Evolutionary conservation across 2,329 filamentous ascomycete species (phyloP).

Genomic region (Neonectria faginata): DNA sequence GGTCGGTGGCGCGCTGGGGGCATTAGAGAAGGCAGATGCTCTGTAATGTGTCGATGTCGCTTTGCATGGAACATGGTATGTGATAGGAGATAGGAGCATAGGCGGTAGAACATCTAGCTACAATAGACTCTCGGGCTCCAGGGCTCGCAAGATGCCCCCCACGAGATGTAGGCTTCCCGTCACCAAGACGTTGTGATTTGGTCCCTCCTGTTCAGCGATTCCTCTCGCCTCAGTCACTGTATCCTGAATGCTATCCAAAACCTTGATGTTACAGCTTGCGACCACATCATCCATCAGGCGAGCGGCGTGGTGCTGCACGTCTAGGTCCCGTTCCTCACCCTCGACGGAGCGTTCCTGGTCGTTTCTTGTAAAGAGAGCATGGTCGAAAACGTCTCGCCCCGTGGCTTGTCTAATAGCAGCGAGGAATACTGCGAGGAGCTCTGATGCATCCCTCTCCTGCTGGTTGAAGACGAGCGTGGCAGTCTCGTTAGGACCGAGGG

Average conservation of each 20-base stretch:
- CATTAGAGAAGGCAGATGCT: constrained; percentile 61
- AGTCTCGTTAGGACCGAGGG: constrained; percentile 49
- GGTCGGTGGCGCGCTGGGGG: constrained; percentile 65
- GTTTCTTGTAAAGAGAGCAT: constrained; percentile 87
- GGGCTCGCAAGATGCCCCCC: constrained; percentile 79
- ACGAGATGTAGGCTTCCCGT: constrained; percentile 90
- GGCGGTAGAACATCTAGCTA: constrained; percentile 38
- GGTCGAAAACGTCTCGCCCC: constrained; percentile 67
- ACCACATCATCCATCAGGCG: constrained; percentile 69
- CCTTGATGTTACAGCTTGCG: constrained; percentile 57
- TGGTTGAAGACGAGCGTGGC: constrained; percentile 89
- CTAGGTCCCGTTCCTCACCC: constrained; percentile 58
- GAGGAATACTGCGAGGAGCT: constrained; percentile 73
- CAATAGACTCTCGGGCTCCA: constrained; percentile 63
- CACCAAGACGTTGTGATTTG: constrained; percentile 72
- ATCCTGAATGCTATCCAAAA: constrained; percentile 77
- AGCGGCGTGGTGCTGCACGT: constrained; percentile 76
- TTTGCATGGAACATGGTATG: neutral
- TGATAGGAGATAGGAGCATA: constrained; percentile 13
- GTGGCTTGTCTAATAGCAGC: constrained; percentile 60
- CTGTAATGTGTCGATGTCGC: constrained; percentile 46
- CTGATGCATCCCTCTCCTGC: constrained; percentile 81
- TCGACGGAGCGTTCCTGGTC: constrained; percentile 50
- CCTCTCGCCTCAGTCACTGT: constrained; percentile 70
- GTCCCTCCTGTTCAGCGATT: constrained; percentile 48